Base-by-base conservation (phyloP, 164 flowering plant genomes). In the Cinnamomum micranthum region DNA sequence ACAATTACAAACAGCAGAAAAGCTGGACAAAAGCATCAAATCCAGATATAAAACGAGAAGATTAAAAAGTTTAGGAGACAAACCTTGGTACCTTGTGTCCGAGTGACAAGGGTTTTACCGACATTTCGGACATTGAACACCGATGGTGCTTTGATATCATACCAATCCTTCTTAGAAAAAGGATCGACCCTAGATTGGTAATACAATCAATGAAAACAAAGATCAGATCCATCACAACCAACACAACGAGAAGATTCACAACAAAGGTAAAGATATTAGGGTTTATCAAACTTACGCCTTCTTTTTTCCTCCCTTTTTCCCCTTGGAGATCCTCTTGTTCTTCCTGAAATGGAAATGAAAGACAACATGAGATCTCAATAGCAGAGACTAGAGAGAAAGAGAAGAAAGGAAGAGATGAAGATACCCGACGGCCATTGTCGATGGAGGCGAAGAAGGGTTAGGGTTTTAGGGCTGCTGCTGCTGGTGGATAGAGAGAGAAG, bases 291-390 rank as follows among this genome's bases (percentile, higher is more conserved):
- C 97, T 86, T 70, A 91, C 95, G 90, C 88, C 83, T 92, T 94
- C 95, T 94, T 94, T 92, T 94, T 94, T 69, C 95, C 92, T 78
- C 97, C 95, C 82, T 94, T 92, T 88, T 92, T 92, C 4, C 97
- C 97, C 89, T 93, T 93, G 65, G 98, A 93, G 74, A 93, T 93
- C 85, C 98, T 81, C 95, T 94, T 94, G 90, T 94, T 94, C 89
- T 94, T 94, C 41, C 98, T 90, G 87, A 55, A 66, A 60, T 64
- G 1, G 50, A 60, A 72, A 60, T 50, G 33, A n/a, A 65, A 68
- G 50, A 62, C 17, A 19, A 73, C 12, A 35, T 2, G 13, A 41
- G 62, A 10, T 60, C 67, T 63, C 13, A 70, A 17, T 0, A 35
- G 14, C 9, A 31, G 33, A 20, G 47, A 64, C 4, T 10, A 41